Base-by-base conservation (phyloP, 257 asterid species). In the Scutellaria galericulata region DNA sequence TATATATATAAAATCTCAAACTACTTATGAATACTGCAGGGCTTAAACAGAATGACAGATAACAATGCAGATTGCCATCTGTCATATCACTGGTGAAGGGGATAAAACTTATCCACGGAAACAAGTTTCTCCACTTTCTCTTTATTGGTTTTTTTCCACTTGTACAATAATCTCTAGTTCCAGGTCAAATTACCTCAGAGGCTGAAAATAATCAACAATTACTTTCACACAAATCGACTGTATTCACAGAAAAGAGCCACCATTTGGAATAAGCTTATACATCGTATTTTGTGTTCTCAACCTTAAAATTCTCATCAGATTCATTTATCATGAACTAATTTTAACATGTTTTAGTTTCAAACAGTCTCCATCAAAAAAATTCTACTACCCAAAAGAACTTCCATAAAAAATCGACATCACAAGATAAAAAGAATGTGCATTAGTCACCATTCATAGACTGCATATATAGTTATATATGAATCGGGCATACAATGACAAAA, bases 331-430 rank as follows among this genome's bases (percentile, higher is more conserved):
- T 7, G 12, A 68, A 68, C 76, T 54, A 46, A 45, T 54, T 45
- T 20, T 18, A 66, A 73, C n/a, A 39, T 6, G 4, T n/a, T 51
- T 52, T 54, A 40, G 56, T 37, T 68, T 27, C 14, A 71, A 57
- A 31, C 41, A 57, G 20, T 71, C 50, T 13, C 14, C n/a, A 54
- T 60, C 8, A 41, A 44, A 54, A 37, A 50, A 1, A 24, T 24
- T 22, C 12, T 1, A 47, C 48, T 5, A 15, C 14, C 4, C 39
- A 18, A 59, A 56, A 41, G 15, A 77, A 41, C 27, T 44, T 35
- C 54, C 61, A 53, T n/a, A 68, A 68, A 68, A 68, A 55, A 69
- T 27, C 12, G 6, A 62, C 42, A 41, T 37, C 54, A 48, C 27
- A 56, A 22, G 9, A 66, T 10, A 56, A 18, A 41, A 6, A 59